Base-by-base conservation (phyloP, 495 filamentous ascomycete genomes). In the Corynascus novoguineensis region DNA sequence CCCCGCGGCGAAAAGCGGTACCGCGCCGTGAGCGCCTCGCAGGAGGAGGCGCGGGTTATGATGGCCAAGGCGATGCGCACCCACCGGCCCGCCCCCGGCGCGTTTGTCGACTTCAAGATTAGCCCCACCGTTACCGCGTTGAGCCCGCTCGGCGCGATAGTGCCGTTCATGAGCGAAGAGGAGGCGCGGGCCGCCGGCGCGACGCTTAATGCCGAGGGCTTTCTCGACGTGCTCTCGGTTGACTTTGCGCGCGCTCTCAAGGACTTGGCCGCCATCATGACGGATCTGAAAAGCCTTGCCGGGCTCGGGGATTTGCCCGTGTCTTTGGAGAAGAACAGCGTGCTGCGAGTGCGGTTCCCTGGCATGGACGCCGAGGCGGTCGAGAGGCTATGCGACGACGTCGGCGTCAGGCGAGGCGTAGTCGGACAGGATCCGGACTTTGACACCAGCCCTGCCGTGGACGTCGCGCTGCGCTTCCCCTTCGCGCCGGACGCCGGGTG, bases 181-280 rank as follows among this genome's bases (percentile, higher is more conserved):
- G 51, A 54, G 51, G 10, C 22, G 19, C 27, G 70, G 25, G 70
- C 65, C 42, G 62, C 70, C 5, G 58, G 71, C 14, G 62, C 69
- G 49, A 84, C 83, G 7, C 80, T 97, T 57, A 86, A 89, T 70
- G 82, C 85, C 27, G 82, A 87, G 10, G 88, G 87, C 38, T 84
- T 98, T 64, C 77, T 96, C 60, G 88, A 95, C 51, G 71, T 86
- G 14, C 83, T 98, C 10, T 90, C 88, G 40, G 83, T 84, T 19
- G 93, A 98, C 71, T 97, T 98, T 68, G 87, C 89, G 0, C 85
- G 90, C 17, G 85, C 90, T 9, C 71, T 97, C 24, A 87, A 90
- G 67, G 90, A 96, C 57, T 78, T 97, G 31, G 83, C 88, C 5
- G 81, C 83, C 24, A 78, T 91, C 5, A 80, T 95, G 61, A 85